A percentile compares a stretch with the other conserved stretches of the same genome.
Evolutionary conservation across 163 green algal genomes (phyloP).

Genomic region (Trebouxiophyceae sp.): DNA sequence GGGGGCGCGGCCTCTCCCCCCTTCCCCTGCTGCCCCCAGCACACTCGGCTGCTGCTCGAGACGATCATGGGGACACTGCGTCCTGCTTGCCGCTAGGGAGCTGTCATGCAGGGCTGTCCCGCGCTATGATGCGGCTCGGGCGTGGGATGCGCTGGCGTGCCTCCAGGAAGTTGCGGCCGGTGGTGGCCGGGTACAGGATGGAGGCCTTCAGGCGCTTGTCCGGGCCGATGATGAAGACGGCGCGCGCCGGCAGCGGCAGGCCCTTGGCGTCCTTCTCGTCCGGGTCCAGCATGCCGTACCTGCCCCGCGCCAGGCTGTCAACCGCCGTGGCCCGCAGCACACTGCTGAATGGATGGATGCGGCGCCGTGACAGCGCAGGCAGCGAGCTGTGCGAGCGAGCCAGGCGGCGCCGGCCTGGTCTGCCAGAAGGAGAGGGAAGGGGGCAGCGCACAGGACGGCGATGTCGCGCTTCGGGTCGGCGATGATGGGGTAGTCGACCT

Average conservation of each 20-base stretch:
- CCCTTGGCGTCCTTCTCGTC: constrained; percentile 50
- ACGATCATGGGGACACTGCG: no score
- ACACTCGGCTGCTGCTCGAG: no score
- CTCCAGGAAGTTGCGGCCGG: constrained; percentile 67
- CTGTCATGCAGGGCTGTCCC: no score
- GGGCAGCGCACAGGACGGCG: constrained; percentile 37
- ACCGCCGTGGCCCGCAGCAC: background rate
- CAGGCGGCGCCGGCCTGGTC: no score
- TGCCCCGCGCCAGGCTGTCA: background rate
- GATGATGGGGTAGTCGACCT: constrained; percentile 58
- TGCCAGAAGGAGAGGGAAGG: background rate
- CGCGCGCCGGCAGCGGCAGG: constrained; percentile 35
- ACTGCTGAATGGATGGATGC: no score
- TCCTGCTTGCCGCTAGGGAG: no score
- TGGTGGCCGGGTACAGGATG: constrained; percentile 67
- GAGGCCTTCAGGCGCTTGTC: constrained; percentile 66
- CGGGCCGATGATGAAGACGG: constrained; percentile 63
- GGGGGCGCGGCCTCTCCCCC: no score
- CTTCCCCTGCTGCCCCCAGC: no score
- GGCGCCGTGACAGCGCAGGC: background rate
- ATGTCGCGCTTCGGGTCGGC: constrained; percentile 50
- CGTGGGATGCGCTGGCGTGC: no score
- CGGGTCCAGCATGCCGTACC: constrained; percentile 59
- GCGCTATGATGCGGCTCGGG: no score
- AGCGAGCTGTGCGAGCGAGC: background rate